A percentile compares a stretch with the other conserved stretches of the same genome.
Evolutionary conservation across 805 yeast species (phyloP).

Genomic region (Candida tammaniensis): DNA sequence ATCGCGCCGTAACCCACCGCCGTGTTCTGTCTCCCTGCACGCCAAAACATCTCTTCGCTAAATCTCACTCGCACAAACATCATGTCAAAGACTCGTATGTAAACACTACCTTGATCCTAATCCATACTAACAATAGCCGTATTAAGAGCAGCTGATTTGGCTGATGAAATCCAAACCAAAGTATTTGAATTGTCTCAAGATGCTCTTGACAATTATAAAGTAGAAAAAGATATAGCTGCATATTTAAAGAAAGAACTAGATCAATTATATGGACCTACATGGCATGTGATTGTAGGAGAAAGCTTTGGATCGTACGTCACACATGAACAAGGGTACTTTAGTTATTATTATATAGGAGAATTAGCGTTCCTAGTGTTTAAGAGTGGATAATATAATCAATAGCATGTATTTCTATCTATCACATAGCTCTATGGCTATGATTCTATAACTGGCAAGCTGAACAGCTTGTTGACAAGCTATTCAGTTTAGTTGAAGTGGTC

Average conservation of each 20-base stretch:
- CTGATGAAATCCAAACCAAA: conserved; percentile 51
- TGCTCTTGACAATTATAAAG: conserved; percentile 41
- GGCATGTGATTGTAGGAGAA: conserved; percentile 83
- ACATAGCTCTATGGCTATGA: too few species aligned
- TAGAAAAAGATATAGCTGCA: conserved; percentile 65
- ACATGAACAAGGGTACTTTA: conserved; percentile 71
- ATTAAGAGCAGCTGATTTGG: conserved; percentile 42
- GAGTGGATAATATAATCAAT: conserved; percentile 43
- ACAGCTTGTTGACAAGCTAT: too few species aligned
- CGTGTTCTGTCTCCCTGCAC: too few species aligned
- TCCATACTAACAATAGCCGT: conserved; percentile 30
- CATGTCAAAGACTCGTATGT: conserved; percentile 5
- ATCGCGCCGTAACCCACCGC: conserved; percentile 16
- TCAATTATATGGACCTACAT: conserved; percentile 60
- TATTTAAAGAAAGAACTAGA: conserved; percentile 66
- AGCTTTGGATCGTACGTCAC: conserved; percentile 79
- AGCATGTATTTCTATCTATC: too few species aligned
- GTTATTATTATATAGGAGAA: conserved; percentile 68
- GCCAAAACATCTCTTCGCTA: too few species aligned
- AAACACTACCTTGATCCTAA: background rate
- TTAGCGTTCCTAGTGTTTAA: conserved; percentile 68
- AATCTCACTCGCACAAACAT: background rate
- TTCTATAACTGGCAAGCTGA: too few species aligned
- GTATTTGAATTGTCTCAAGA: conserved; percentile 47
- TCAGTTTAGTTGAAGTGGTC: too few species aligned